Base-by-base conservation (phyloP, 805 yeast genomes). In the Candida ovalis region DNA sequence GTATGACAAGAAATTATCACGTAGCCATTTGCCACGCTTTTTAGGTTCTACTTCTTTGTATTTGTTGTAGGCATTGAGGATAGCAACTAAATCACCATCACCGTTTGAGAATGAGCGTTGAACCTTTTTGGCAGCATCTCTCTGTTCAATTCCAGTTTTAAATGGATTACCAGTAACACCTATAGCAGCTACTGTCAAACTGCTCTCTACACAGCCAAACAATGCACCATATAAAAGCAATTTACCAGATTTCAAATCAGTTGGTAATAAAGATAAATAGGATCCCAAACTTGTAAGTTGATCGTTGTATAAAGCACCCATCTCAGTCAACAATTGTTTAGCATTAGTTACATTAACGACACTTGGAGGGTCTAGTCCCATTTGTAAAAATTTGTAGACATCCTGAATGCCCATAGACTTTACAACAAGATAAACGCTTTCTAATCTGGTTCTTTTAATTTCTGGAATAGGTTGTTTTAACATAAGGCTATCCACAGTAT, bases 241-340 rank as follows among this genome's bases (percentile, higher is more conserved):
- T 58, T 92, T 92, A 8, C 96, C 97, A 42, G 89, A 85, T 51
- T 80, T 84, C 40, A 92, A 77, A 63, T 92, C 98, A 1, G 87
- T 82, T 1, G 99, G 99, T 50, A 92, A 71, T 59, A 84, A 72
- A 0, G 97, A 84, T 32, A 92, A 72, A 58, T 84, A 89, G 39
- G 72, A 76, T 19, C 99, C 99, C 40, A 92, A 69, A 48, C 88
- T 80, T 0, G 98, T 85, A 35, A 91, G 70, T 3, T 61, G 69
- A 18, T 63, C 67, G 12, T 67, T 68, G 18, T 67, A 67, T 42
- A 94, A 61, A 3, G 96, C 89, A 0, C 97, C 97, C 41, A 88
- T 76, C 39, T 86, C 84, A 7, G 72, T 72, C 55, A 92, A 71
- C 44, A 74, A 68, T 25, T 70, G 62, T 43, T 69, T 68, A 0